phyloP scores from a whole-genome alignment of 2,329 filamentous ascomycete genomes.

The Trichoderma hamatum region DNA sequence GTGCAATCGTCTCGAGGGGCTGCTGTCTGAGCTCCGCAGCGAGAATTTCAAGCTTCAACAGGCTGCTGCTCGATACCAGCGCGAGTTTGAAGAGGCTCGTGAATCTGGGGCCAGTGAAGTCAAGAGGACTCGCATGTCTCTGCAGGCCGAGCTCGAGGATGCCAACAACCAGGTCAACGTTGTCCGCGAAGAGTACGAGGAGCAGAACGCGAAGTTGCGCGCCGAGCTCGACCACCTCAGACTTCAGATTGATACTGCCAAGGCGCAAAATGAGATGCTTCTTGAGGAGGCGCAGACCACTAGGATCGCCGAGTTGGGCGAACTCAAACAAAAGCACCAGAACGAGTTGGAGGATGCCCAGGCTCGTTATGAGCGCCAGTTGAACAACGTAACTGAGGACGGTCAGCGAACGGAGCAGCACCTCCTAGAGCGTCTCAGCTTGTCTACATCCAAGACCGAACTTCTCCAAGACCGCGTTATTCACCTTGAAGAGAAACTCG shows the following conservation, averaged over 20 bases:
- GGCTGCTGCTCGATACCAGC: slow-evolving; percentile 69
- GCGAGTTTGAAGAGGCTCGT: slow-evolving; percentile 81
- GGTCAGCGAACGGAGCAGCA: slow-evolving; percentile 78
- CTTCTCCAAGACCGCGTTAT: slow-evolving; percentile 83
- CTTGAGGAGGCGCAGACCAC: slow-evolving; percentile 77
- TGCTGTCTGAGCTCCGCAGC: slow-evolving; percentile 60
- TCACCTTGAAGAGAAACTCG: slow-evolving; percentile 87
- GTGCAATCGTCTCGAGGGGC: slow-evolving; percentile 60
- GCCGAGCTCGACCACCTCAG: slow-evolving; percentile 75
- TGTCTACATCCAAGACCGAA: slow-evolving; percentile 82
- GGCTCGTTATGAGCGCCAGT: slow-evolving; percentile 71
- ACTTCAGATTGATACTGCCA: slow-evolving; percentile 78
- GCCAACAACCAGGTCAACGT: slow-evolving; percentile 86
- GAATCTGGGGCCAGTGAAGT: slow-evolving; percentile 80
- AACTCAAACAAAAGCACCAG: slow-evolving; percentile 61
- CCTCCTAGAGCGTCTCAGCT: slow-evolving; percentile 75
- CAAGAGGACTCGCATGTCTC: slow-evolving; percentile 73
- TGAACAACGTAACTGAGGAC: slow-evolving; percentile 78
- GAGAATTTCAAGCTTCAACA: slow-evolving; percentile 76
- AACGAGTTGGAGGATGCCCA: slow-evolving; percentile 75
- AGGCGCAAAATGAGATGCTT: slow-evolving; percentile 79
- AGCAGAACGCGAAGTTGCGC: slow-evolving; percentile 72
- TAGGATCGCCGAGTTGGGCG: slow-evolving; percentile 60
- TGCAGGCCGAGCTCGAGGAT: slow-evolving; percentile 80
- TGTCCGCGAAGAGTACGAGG: slow-evolving; percentile 79